Base-by-base conservation (phyloP, 345 rosid genomes). In the Psidium friedrichsthalianum region DNA sequence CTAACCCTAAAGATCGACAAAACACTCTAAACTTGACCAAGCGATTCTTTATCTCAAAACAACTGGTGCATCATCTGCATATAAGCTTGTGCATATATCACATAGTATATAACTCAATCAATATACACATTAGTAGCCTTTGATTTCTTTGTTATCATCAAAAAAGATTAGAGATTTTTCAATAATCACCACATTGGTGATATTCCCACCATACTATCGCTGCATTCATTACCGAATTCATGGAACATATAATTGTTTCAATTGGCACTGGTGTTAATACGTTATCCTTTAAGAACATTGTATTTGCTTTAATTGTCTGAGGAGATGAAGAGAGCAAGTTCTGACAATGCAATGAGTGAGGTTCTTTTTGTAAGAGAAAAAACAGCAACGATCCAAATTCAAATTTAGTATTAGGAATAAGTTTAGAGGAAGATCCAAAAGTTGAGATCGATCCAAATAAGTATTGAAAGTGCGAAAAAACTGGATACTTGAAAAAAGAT, bases 391-490 rank as follows among this genome's bases (percentile, higher is more conserved):
- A 29, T 64, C 21, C 22, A 64, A 64, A 32, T 64, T 8, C 2
- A 64, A 0, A 64, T 64, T 64, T 64, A 3, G 1, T 64, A 0
- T 0, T 9, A 15, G 6, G 42, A 64, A 64, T 29, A 64, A 64
- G 12, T 16, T 1, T 64, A 15, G 9, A 29, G 74, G 11, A 32
- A 29, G 76, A 64, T 29, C 5, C 16, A 64, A 15, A 59, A 8
- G 9, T 1, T 0, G 3, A 16, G 22, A 29, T 64, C 0, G 22
- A 64, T 64, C 0, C 4, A 0, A 29, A 64, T 7, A 9, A 5
- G 2, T 16, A 42, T 64, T 64, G 22, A 9, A 64, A 64, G 44
- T 64, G 76, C 11, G 15, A 6, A 64, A 64, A 64, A 4, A 11
- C 22, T 64, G 3, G 11, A 8, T 11, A 64, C 76, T 15, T 15